Conservation (phyloP, 768 basidiomycete species). For the Sarcomyxa edulis region DNA sequence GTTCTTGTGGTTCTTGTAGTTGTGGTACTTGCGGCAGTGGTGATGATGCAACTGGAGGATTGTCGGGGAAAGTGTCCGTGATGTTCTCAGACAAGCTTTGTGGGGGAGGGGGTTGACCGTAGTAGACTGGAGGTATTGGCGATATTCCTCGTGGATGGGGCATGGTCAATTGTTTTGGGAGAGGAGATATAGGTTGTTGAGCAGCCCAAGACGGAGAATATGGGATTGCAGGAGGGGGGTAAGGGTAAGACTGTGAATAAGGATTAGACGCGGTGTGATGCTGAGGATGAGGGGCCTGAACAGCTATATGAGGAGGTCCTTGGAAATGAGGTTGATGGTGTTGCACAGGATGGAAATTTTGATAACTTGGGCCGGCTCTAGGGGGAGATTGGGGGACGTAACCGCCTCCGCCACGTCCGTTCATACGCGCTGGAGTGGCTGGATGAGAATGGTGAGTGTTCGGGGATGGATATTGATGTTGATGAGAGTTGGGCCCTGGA, state of each 20-base stretch:
- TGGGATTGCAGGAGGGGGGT: conserved; percentile 26
- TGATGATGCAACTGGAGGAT: too few species aligned
- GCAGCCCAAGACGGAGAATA: conserved; percentile 39
- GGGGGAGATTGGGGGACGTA: conserved; percentile 28
- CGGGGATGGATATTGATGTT: conserved; percentile 27
- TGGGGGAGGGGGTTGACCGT: too few species aligned
- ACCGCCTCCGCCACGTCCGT: conserved; percentile 27
- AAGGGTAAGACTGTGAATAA: conserved; percentile 30
- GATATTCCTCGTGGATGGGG: conserved; percentile 25
- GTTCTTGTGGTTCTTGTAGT: neutral
- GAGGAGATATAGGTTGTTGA: conserved; percentile 46
- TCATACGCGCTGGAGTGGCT: conserved; percentile 22
- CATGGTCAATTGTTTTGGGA: conserved; percentile 62
- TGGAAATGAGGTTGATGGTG: conserved; percentile 1
- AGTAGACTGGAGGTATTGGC: too few species aligned
- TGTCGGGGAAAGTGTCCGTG: too few species aligned
- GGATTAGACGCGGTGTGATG: conserved; percentile 21
- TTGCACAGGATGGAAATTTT: conserved; percentile 27
- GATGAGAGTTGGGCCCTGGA: conserved; percentile 26
- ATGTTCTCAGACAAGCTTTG: too few species aligned
- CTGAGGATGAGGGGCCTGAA: conserved; percentile 28
- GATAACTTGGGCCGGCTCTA: conserved; percentile 32
- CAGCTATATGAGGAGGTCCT: conserved; percentile 17
- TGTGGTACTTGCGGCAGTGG: conserved; percentile 6
- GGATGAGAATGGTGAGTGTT: conserved; percentile 15